Evolutionary conservation across 495 filamentous ascomycete species (phyloP).

Genomic region (Darksidea phi): DNA sequence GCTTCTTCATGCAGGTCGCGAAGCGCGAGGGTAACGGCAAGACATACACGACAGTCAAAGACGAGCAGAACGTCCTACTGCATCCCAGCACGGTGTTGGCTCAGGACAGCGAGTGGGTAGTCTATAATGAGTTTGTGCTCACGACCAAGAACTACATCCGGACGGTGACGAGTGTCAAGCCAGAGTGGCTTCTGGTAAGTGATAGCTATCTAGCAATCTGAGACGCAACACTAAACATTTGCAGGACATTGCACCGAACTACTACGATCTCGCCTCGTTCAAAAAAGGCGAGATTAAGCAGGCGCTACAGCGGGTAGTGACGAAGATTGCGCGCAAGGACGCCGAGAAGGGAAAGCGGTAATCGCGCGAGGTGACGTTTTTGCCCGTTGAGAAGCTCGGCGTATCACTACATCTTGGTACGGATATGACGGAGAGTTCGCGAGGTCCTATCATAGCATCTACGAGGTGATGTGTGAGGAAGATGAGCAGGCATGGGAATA

Average conservation of each 20-base stretch:
- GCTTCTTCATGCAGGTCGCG: constrained; percentile 99
- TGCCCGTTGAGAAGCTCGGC: no score
- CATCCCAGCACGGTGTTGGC: constrained; percentile 87
- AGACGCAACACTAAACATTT: constrained; percentile 33
- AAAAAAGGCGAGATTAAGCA: constrained; percentile 81
- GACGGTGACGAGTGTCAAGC: constrained; percentile 60
- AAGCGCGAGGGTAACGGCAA: constrained; percentile 78
- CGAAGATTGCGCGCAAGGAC: constrained; percentile 72
- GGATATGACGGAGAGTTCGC: no score
- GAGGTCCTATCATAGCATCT: no score
- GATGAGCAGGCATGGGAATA: no score
- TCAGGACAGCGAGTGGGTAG: constrained; percentile 89
- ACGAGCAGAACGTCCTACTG: constrained; percentile 84
- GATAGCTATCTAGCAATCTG: neutral
- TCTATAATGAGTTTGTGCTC: constrained; percentile 98
- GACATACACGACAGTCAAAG: constrained; percentile 91
- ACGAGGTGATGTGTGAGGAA: no score
- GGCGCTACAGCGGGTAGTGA: constrained; percentile 67
- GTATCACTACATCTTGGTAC: no score
- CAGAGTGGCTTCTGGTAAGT: constrained; percentile 89
- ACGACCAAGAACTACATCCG: constrained; percentile 91
- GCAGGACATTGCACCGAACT: constrained; percentile 83
- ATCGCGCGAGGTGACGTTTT: no score
- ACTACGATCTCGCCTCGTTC: constrained; percentile 86
- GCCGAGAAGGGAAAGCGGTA: neutral